A percentile compares a stretch with the other conserved stretches of the same genome.
phyloP scores from a whole-genome alignment of 441 rosid species.

The Gossypium lobatum region DNA sequence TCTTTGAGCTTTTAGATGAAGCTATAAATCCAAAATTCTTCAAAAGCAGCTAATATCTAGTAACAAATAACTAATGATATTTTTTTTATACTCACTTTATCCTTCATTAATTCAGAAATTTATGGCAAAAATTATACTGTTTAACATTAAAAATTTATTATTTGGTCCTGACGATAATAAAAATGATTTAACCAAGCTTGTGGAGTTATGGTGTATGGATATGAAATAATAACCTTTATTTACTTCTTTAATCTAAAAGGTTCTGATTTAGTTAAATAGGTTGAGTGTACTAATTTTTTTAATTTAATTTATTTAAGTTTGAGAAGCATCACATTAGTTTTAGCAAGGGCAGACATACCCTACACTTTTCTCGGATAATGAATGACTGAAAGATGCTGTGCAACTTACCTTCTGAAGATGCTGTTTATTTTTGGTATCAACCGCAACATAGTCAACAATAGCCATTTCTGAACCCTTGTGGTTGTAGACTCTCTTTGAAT shows the following conservation, averaged over 20 bases:
- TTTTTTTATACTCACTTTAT: background rate
- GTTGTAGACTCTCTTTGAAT: slow-evolving; percentile 25
- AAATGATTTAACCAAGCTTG: background rate
- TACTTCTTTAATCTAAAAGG: background rate
- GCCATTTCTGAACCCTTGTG: slow-evolving; percentile 80
- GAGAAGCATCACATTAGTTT: background rate
- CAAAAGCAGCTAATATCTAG: background rate
- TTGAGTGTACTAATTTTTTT: background rate
- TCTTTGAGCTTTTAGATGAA: background rate
- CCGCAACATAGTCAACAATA: slow-evolving; percentile 71
- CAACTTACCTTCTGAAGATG: slow-evolving; percentile 64
- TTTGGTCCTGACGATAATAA: background rate
- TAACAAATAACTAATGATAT: background rate
- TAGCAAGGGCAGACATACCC: background rate
- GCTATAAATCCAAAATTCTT: background rate
- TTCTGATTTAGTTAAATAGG: background rate
- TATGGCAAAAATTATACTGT: background rate
- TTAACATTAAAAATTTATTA: no score
- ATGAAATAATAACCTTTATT: background rate
- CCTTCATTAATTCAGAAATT: background rate
- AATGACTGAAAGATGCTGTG: background rate
- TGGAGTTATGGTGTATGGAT: background rate
- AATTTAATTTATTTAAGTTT: background rate
- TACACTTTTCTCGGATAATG: background rate
- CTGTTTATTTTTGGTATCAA: slow-evolving; percentile 68